Conservation (phyloP, 345 rosid species). For the Microthlaspi erraticum region DNA sequence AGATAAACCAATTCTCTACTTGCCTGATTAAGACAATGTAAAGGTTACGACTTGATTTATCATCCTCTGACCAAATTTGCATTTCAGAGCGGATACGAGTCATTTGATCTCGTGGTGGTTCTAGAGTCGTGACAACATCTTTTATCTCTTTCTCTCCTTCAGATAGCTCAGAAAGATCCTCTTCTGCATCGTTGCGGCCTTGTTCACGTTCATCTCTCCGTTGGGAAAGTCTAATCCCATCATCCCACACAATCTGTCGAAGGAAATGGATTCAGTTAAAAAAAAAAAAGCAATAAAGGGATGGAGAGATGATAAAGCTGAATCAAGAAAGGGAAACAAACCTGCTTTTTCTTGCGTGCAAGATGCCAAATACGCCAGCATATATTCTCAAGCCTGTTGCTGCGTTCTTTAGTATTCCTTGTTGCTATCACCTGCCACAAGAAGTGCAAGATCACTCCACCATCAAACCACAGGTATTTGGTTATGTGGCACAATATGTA, state of each 20-base stretch:
- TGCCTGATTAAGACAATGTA: constrained; percentile 85
- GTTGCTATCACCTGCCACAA: constrained; percentile 81
- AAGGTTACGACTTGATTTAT: constrained; percentile 58
- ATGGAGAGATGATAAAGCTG: neutral
- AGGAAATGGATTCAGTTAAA: neutral
- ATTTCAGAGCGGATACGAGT: constrained; percentile 66
- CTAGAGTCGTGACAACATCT: constrained; percentile 46
- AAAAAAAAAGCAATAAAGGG: neutral
- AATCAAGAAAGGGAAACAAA: constrained; percentile 13
- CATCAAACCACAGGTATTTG: constrained; percentile 42
- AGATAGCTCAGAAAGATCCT: constrained; percentile 84
- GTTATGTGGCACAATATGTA: neutral
- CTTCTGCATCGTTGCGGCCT: constrained; percentile 74
- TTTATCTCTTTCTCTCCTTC: constrained; percentile 81
- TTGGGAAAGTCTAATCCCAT: constrained; percentile 64
- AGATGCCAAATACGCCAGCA: constrained; percentile 99
- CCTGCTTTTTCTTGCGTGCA: constrained; percentile 89
- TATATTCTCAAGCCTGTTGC: constrained; percentile 89
- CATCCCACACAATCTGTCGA: constrained; percentile 72
- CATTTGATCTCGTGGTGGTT: constrained; percentile 46
- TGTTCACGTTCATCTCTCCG: constrained; percentile 70
- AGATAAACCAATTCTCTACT: constrained; percentile 12
- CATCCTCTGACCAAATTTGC: constrained; percentile 73
- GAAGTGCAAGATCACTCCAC: constrained; percentile 27
- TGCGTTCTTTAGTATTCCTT: constrained; percentile 87